Percentiles rank a stretch among this genome's conserved stretches.
Evolutionary conservation across 1,284 basidiomycete species (phyloP).

Genomic region (Flammula alnicola): DNA sequence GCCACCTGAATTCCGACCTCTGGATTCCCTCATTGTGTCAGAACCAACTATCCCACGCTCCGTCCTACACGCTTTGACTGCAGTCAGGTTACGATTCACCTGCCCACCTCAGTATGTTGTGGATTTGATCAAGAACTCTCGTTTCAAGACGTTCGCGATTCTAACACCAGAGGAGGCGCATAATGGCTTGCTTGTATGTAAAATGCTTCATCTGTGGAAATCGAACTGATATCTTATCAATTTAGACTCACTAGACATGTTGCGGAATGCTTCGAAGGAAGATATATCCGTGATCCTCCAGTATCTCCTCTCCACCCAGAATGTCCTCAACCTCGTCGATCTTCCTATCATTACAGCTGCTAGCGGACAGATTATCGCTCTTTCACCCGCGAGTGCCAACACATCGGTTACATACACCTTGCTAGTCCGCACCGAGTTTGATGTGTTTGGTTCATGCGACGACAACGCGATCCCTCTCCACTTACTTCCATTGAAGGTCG

Average conservation of each 20-base stretch:
- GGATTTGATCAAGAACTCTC: constrained; percentile 24
- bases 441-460: constrained; percentile 36
- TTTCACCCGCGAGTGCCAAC: constrained; percentile 14
- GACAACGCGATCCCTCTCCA: constrained; percentile 33
- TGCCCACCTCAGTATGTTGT: constrained; percentile 37
- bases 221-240: background rate
- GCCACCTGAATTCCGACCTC: constrained; percentile 19
- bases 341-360: constrained; percentile 39
- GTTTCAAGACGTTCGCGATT: background rate
- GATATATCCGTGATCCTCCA: constrained; percentile 29
- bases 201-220: background rate
- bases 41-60: constrained; percentile 20
- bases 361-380: constrained; percentile 25
- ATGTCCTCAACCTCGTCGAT: constrained; percentile 34
- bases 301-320: constrained; percentile 37
- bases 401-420: constrained; percentile 23
- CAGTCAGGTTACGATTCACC: constrained; percentile 34
- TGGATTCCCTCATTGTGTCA: constrained; percentile 31
- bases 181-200: constrained; percentile 28
- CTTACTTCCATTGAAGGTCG: constrained; percentile 26
- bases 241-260: background rate
- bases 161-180: constrained; percentile 23
- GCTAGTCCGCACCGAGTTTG: constrained; percentile 31
- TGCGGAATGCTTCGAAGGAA: constrained; percentile 11
- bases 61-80: constrained; percentile 12